phyloP scores from a whole-genome alignment of 345 rosid genomes.

The Pistacia vera region DNA sequence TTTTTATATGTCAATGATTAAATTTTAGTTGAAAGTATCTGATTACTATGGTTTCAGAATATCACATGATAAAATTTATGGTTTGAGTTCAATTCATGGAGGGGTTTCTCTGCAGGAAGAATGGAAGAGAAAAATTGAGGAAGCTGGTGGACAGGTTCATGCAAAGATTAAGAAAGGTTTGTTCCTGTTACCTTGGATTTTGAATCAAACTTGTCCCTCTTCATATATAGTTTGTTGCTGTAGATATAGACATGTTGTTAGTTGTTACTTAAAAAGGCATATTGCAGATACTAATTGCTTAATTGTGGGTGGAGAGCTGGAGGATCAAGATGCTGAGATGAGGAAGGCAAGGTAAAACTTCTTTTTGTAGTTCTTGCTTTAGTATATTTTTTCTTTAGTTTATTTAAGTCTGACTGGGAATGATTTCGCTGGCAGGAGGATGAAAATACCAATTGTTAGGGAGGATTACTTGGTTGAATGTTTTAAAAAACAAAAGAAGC shows the following conservation, averaged over 20 bases:
- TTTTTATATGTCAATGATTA: not conserved
- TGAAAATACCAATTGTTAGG: slow-evolving; percentile 84
- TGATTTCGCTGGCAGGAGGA: slow-evolving; percentile 59
- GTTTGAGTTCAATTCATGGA: slow-evolving; percentile 23
- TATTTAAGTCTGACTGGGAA: slow-evolving; percentile 16
- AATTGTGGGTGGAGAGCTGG: slow-evolving; percentile 64
- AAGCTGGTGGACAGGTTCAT: slow-evolving; percentile 73
- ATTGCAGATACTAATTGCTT: slow-evolving; percentile 81
- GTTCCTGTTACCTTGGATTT: slow-evolving; percentile 12
- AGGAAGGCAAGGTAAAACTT: slow-evolving; percentile 79
- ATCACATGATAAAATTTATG: not conserved
- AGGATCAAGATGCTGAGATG: slow-evolving; percentile 57
- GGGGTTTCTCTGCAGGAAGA: slow-evolving; percentile 55
- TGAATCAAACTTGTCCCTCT: slow-evolving; percentile 10
- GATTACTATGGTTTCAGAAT: not conserved
- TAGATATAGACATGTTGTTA: not conserved
- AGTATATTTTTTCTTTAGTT: slow-evolving; percentile 18
- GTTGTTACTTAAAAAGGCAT: slow-evolving; percentile 22
- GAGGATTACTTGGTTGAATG: slow-evolving; percentile 86
- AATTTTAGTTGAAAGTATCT: slow-evolving; percentile 11
- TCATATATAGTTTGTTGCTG: not conserved
- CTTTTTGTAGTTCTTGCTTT: slow-evolving; percentile 17
- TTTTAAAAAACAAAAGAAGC: slow-evolving; percentile 72
- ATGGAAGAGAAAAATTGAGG: slow-evolving; percentile 82
- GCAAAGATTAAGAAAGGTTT: slow-evolving; percentile 76